Base-by-base conservation (phyloP, 768 basidiomycete genomes). In the Phaffia australis region DNA sequence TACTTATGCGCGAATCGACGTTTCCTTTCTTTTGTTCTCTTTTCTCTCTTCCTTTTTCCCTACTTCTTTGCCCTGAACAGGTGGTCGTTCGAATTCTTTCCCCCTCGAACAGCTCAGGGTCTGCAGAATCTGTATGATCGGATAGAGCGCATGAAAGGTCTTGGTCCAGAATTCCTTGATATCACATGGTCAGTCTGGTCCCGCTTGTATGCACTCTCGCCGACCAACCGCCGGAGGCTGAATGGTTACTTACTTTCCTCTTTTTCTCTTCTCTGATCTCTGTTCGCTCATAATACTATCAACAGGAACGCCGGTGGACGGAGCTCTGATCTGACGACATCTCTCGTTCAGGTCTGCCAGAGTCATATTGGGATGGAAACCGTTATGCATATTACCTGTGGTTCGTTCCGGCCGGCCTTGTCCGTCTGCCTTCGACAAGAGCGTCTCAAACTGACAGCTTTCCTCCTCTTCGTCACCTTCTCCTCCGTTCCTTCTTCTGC, bases 81-180 rank as follows among this genome's bases (percentile, higher is more conserved):
- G 64, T 99, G 93, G 93, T 92, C 89, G 48, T 98, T 99, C 76
- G 94, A 99, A 75, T 98, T 92, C 79, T 98, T 99, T 74, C 94
- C 95, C 65, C 93, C 89, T 25, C 81, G 92, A 70, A 95, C 92
- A 46, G 90, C 90, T 59, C 92, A 94, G 84, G 89, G 77, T 73
- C 49, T 63, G 64, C 55, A 94, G 86, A 99, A 99, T 77, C 81
- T 99, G 46, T 82, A 95, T 68, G 93, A 97, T 78, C 92, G 95
- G 73, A 98, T 99, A 79, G 94, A 98, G 77, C 89, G 93, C 70
- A 98, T 99, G 95, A 83, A 91, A 62, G 83, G 83, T 9, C 79
- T 95, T 47, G 94, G 95, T 1, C 95, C 95, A 11, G 94, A 95
- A 76, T 99, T 99, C 75, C 87, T 98, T 72, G 94, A 98, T 76